Base-by-base conservation (phyloP, 768 basidiomycete species). In the Lactifluus rugatus region DNA sequence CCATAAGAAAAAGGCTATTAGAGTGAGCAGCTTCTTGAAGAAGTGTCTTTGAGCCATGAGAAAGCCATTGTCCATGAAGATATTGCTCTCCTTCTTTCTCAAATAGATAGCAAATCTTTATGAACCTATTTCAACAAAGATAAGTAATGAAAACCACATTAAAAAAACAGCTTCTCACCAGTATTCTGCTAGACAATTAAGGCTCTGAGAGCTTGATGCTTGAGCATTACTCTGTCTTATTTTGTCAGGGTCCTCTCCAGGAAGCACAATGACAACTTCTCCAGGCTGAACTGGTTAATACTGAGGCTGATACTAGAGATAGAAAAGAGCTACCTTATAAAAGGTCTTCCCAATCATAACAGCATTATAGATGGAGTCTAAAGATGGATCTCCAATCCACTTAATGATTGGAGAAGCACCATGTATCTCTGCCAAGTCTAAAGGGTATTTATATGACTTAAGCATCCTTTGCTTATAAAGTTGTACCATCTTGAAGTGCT, bases 51-150 rank as follows among this genome's bases (percentile, higher is more conserved):
- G 76, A 80, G 10, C 82, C 82, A 70, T 87, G 87, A 8, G 73
- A 70, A 56, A 81, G 75, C 87, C 87, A 89, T 56, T 85, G 83
- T 1, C 78, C 85, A 68, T 89, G 87, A 54, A 85, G 82, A 70
- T 74, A 76, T 65, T 81, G 83, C 53, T 63, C 63, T 10, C 63
- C 69, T 8, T 66, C 54, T 23, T 72, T 68, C 52, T 83, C 78
- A 59, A 78, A 84, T 56, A 89, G 78, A 62, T 83, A 85, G 3
- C 74, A 75, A 42, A 89, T 84, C n/a, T 73, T 76, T 49, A 80
- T 80, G 64, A 89, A 89, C 87, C 87, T 89, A 31, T 13, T 28
- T 3, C 16, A 55, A n/a, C n/a, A 16, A 26, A 16, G 19, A 21
- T 45, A 6, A 23, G 17, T 25, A 26, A n/a, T 2, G 23, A 28